Percentiles rank a stretch among this genome's conserved stretches.
These are phyloP conservation scores for Tulasnella sp. DNA, from an alignment of 768 basidiomycete genomes.

Conservation along the genomic window DNA sequence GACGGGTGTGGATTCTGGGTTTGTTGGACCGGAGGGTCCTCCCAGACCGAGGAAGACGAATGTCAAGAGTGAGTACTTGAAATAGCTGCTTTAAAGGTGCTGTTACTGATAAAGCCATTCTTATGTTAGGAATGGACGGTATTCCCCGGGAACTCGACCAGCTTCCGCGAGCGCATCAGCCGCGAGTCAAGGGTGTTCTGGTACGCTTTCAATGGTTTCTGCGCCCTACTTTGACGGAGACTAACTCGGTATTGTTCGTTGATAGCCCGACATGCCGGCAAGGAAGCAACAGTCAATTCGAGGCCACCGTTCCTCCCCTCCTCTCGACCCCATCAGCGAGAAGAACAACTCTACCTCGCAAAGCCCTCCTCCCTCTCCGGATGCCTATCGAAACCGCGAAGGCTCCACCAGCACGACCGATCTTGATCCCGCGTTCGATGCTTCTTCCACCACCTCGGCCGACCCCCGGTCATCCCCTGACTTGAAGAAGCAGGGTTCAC, in stretches of 20 bases:
- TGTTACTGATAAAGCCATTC: neutral
- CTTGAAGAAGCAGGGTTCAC: neutral
- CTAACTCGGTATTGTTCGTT: neutral
- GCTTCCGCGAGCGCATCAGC: slow-evolving; percentile 33
- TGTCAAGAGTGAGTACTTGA: slow-evolving; percentile 62
- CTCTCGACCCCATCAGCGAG: slow-evolving; percentile 5
- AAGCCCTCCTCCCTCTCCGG: neutral
- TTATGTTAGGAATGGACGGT: slow-evolving; percentile 57
- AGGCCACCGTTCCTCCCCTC: slow-evolving; percentile 1
- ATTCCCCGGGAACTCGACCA: slow-evolving; percentile 68
- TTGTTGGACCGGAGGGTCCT: neutral
- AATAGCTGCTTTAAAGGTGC: neutral
- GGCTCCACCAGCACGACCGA: neutral
- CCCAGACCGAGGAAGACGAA: slow-evolving; percentile 35
- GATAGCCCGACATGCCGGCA: neutral
- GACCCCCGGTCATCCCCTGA: neutral
- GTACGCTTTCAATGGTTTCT: neutral
- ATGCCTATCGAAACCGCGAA: neutral
- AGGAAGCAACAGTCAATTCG: neutral
- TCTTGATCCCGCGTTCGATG: neutral
- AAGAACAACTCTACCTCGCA: neutral
- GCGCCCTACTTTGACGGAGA: neutral
- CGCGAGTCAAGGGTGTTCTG: slow-evolving; percentile 14
- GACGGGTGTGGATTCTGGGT: neutral
- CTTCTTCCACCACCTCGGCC: neutral